A percentile compares a stretch with the other conserved stretches of the same genome.
phyloP scores from a whole-genome alignment of 2,329 filamentous ascomycete genomes.

The Colletotrichum horii region DNA sequence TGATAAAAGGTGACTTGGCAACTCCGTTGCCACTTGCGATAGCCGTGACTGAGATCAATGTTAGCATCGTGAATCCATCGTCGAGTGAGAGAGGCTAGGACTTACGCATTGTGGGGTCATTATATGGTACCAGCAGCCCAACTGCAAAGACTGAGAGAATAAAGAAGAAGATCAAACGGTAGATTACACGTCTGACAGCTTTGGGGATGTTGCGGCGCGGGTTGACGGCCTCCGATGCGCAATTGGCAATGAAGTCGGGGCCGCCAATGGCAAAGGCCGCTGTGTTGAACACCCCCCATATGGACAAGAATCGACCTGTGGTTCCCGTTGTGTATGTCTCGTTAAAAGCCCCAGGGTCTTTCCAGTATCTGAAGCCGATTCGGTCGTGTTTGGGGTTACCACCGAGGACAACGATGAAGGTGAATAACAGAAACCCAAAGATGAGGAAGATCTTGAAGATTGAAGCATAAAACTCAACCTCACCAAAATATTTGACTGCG shows the following conservation, averaged over 20 bases:
- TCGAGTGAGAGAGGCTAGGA: neutral
- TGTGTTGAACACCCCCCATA: neutral
- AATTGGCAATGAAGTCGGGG: neutral
- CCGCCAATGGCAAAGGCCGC: neutral
- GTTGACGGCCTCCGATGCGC: neutral
- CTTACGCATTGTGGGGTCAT: neutral
- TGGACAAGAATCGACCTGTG: neutral
- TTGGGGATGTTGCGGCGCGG: neutral
- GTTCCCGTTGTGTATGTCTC: neutral
- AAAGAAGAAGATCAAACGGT: neutral
- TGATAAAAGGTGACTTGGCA: neutral
- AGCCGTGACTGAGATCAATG: neutral
- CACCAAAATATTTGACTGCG: neutral
- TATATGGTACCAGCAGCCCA: neutral
- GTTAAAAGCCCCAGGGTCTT: neutral
- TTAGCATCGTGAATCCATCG: neutral
- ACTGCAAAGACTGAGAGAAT: neutral
- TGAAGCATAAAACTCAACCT: neutral
- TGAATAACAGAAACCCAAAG: neutral
- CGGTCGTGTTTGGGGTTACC: neutral
- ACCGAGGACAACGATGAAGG: neutral
- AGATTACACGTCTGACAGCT: neutral
- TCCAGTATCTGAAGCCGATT: neutral
- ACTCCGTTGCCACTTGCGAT: neutral
- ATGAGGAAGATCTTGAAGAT: neutral